phyloP scores from a whole-genome alignment of 805 yeast genomes.

The Brettanomyces bruxellensis region DNA sequence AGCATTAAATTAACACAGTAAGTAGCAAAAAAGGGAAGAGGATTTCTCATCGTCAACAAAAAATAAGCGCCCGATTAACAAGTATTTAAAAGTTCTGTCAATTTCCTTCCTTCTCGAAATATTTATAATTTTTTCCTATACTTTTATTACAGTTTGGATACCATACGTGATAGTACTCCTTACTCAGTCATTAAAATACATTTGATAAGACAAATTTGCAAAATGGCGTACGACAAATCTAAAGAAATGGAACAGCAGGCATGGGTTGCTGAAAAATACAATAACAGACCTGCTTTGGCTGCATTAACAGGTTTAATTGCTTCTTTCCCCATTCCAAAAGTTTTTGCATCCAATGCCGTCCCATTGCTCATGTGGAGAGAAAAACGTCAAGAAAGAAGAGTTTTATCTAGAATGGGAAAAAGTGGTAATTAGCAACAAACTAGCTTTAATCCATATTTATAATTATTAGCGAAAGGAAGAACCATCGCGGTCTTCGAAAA shows the following conservation, averaged over 20 bases:
- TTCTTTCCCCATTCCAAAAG: constrained; percentile 48
- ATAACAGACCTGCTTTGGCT: constrained; percentile 46
- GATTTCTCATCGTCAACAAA: background rate
- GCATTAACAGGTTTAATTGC: constrained; percentile 51
- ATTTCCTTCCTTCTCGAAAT: background rate
- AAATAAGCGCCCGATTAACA: too few species aligned
- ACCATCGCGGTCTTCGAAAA: too few species aligned
- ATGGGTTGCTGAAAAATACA: constrained; percentile 39
- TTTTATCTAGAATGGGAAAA: constrained; percentile 9
- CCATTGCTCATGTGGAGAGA: constrained; percentile 45
- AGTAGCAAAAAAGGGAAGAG: background rate
- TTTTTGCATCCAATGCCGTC: constrained; percentile 52
- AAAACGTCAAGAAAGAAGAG: constrained; percentile 24
- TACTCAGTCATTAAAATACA: background rate
- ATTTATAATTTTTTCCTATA: too few species aligned
- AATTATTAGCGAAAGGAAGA: background rate
- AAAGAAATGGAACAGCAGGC: constrained; percentile 34
- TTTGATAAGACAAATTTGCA: background rate
- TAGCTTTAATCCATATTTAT: background rate
- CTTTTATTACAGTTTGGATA: too few species aligned
- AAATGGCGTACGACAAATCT: constrained; percentile 20
- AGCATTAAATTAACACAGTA: background rate
- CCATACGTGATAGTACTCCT: background rate
- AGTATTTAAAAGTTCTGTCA: too few species aligned
- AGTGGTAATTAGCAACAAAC: background rate